Evolutionary conservation across 768 basidiomycete genomes (phyloP).

Genomic region (Naganishia antarctica): DNA sequence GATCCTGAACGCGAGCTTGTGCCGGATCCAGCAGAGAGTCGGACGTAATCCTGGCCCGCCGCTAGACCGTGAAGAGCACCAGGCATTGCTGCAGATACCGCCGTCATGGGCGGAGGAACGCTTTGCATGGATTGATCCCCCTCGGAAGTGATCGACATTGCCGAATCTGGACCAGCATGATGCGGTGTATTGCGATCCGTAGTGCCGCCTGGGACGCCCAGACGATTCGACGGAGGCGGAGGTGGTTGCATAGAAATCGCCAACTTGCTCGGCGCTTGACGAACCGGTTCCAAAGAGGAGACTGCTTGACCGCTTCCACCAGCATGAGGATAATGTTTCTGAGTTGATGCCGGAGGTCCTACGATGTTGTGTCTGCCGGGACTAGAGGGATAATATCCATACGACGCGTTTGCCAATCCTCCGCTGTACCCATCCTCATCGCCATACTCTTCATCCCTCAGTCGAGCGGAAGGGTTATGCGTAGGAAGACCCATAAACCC

Average conservation of each 20-base stretch:
- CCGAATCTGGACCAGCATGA: slow-evolving; percentile 19
- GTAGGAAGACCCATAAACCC: slow-evolving; percentile 30
- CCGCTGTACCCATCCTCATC: slow-evolving; percentile 14
- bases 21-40: slow-evolving; percentile 33
- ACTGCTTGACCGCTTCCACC: slow-evolving; percentile 5
- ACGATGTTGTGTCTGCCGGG: not conserved
- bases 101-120: slow-evolving; percentile 20
- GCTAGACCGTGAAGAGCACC: slow-evolving; percentile 3
- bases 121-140: slow-evolving; percentile 4
- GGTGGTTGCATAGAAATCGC: slow-evolving; percentile 3
- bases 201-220: not conserved
- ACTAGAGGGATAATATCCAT: slow-evolving; percentile 16
- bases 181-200: not conserved
- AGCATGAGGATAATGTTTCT: slow-evolving; percentile 4
- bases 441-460: slow-evolving; percentile 16
- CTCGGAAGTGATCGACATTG: not conserved
- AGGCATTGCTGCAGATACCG: not conserved
- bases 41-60: not conserved
- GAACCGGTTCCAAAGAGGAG: not conserved
- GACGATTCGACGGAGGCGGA: not conserved
- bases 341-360: not conserved
- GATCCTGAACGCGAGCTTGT: slow-evolving; percentile 3
- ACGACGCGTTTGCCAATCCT: not conserved
- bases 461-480: not conserved
- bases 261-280: slow-evolving; percentile 11